Evolutionary conservation across 2,329 filamentous ascomycete species (phyloP), one percentile per base, ranked within the genome.

Genomic region (Nannizzia gypsea): DNA sequence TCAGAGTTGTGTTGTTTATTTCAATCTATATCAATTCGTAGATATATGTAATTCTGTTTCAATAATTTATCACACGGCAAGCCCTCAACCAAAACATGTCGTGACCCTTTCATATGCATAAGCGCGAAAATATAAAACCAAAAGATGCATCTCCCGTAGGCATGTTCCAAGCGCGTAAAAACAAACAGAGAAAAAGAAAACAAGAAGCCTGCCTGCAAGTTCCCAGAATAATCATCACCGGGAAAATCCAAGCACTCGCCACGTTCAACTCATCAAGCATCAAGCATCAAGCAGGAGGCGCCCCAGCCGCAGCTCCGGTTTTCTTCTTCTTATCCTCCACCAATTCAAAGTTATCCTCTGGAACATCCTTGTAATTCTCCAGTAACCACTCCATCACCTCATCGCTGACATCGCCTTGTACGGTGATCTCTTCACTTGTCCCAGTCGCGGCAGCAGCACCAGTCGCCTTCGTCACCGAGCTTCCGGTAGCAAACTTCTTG

Each of bases 241-340:
- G 38, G 22, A 46, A 50, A 26, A 20, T 13, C 13, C 15, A 13
- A 15, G 1, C 22, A 6, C 13, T 15, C 15, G 11, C 9, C 40
- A 17, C 31, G 28, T 31, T n/a, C n/a, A 31, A 8, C 1, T 36
- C n/a, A n/a, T n/a, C n/a, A 36, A 36, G 31, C 31, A 8, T 36
- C 9, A 36, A 36, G n/a, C 31, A n/a, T 48, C 36, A 58, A 26
- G 38, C 40, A 34, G 36, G 36, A 15, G 28, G 17, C 13, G 54
- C 54, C 15, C 26, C 26, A 56, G 31, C 60, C 13, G 58, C 59
- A 17, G 54, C 62, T 40, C 63, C 63, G 56, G 63, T 84, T 78
- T 95, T 95, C 83, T 93, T 93, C 79, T 90, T 90, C 83, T 96
- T 96, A 72, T 96, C 92, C 74, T 97, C 92, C 48, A 97, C 83